phyloP scores from a whole-genome alignment of 805 yeast species.

The Candida saitoana region DNA sequence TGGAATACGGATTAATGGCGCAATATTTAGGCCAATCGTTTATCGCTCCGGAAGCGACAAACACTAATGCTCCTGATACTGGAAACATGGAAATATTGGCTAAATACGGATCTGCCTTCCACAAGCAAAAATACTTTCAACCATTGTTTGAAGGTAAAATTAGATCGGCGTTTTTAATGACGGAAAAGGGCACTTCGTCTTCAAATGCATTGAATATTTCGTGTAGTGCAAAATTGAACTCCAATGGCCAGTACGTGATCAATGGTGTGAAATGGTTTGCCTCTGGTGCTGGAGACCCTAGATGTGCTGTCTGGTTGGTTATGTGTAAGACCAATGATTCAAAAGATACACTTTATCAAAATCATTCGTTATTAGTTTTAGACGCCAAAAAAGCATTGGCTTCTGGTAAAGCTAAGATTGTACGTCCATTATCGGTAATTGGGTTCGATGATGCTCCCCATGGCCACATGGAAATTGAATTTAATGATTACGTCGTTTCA shows the following conservation, averaged over 20 bases:
- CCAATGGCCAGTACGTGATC: slow-evolving; percentile 44
- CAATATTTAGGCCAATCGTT: slow-evolving; percentile 53
- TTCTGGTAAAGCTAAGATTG: slow-evolving; percentile 44
- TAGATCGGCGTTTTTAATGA: slow-evolving; percentile 62
- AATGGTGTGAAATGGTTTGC: slow-evolving; percentile 70
- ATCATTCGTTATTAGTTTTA: slow-evolving; percentile 54
- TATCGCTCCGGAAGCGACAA: slow-evolving; percentile 57
- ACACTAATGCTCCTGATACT: slow-evolving; percentile 61
- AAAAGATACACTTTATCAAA: slow-evolving; percentile 34
- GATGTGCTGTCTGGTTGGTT: slow-evolving; percentile 50
- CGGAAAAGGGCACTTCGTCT: slow-evolving; percentile 56
- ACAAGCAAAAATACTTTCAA: slow-evolving; percentile 43
- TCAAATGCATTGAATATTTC: slow-evolving; percentile 61
- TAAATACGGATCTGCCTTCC: slow-evolving; percentile 37
- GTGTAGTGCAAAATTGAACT: slow-evolving; percentile 35
- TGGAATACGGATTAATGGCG: slow-evolving; percentile 66
- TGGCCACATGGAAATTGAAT: slow-evolving; percentile 62
- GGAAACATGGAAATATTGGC: slow-evolving; percentile 55
- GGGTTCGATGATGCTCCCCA: slow-evolving; percentile 70
- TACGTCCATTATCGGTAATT: slow-evolving; percentile 51
- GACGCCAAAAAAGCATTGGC: slow-evolving; percentile 49
- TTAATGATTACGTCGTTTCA: slow-evolving; percentile 47
- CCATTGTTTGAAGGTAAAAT: slow-evolving; percentile 54
- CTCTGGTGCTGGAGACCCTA: slow-evolving; percentile 67
- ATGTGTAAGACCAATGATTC: slow-evolving; percentile 46